Percentiles rank a stretch among this genome's conserved stretches.
These are phyloP conservation scores for Beauveria sp. DNA, from an alignment of 2,329 filamentous ascomycete species.

Conservation along the genomic window DNA sequence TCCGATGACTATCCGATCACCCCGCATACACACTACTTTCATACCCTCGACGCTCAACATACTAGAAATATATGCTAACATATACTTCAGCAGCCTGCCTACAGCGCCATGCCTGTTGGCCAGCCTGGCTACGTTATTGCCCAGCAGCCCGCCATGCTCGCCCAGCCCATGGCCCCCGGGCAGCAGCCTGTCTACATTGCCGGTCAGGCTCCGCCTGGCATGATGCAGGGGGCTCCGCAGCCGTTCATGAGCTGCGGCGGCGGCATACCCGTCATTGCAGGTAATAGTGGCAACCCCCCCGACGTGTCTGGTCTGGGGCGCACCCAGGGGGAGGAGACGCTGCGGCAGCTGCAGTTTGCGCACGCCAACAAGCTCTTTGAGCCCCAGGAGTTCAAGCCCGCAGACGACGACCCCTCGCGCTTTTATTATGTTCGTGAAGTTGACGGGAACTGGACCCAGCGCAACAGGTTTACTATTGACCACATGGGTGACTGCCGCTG, in stretches of 20 bases:
- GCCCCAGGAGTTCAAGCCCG: slow-evolving; percentile 56
- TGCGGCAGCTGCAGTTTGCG: slow-evolving; percentile 42
- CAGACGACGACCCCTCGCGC: slow-evolving; percentile 50
- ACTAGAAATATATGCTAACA: slow-evolving; percentile 8
- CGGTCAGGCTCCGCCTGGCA: neutral
- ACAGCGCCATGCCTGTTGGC: slow-evolving; percentile 22
- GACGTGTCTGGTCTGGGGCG: slow-evolving; percentile 46
- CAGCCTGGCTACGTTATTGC: slow-evolving; percentile 24
- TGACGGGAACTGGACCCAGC: slow-evolving; percentile 52
- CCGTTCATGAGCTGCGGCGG: slow-evolving; percentile 10
- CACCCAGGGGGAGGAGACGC: slow-evolving; percentile 39
- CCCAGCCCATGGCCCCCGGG: slow-evolving; percentile 7
- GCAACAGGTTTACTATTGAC: slow-evolving; percentile 53
- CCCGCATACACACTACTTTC: neutral
- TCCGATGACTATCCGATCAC: neutral
- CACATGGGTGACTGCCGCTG: slow-evolving; percentile 48
- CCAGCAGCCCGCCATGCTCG: slow-evolving; percentile 25
- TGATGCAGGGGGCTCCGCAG: neutral
- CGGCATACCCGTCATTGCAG: slow-evolving; percentile 30
- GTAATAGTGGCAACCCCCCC: slow-evolving; percentile 33
- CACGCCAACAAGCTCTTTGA: slow-evolving; percentile 42
- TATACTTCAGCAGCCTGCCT: slow-evolving; percentile 22
- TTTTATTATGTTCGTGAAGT: slow-evolving; percentile 56
- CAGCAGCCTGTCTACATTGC: slow-evolving; percentile 28
- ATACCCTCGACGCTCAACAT: neutral